Percentiles rank a stretch among this genome's conserved stretches.
phyloP scores from a whole-genome alignment of 2,329 filamentous ascomycete genomes.

The Oidium heveae region DNA sequence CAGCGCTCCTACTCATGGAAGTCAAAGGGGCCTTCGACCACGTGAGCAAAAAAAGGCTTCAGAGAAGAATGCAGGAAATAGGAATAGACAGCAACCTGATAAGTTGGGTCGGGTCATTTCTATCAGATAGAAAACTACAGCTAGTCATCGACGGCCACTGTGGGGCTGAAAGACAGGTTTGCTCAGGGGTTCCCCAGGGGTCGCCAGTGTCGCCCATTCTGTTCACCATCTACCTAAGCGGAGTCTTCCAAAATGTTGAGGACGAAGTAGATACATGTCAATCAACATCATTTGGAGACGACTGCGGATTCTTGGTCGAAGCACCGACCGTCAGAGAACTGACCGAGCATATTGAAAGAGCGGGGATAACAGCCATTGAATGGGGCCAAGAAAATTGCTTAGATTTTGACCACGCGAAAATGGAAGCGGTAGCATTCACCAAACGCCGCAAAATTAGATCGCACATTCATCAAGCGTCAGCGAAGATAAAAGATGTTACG shows the following conservation, averaged over 20 bases:
- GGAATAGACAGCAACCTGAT: no score
- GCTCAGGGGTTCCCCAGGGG: background rate
- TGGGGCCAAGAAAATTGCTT: background rate
- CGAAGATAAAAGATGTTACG: background rate
- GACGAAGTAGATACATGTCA: background rate
- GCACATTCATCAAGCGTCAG: background rate
- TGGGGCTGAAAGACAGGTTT: background rate
- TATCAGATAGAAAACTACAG: no score
- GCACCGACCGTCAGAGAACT: background rate
- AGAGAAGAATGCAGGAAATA: no score
- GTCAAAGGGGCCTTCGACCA: background rate
- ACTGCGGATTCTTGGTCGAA: background rate
- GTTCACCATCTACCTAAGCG: background rate
- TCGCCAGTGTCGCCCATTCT: background rate
- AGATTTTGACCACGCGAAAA: background rate
- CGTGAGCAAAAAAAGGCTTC: background rate
- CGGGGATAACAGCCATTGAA: background rate
- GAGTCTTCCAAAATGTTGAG: background rate
- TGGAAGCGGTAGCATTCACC: background rate
- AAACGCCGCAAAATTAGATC: background rate
- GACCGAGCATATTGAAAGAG: background rate
- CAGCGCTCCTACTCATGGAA: background rate
- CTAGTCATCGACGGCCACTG: background rate
- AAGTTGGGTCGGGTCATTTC: no score
- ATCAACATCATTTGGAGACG: background rate